Conservation (phyloP, 1,284 basidiomycete species). For the Salmacisia buchloeana region DNA sequence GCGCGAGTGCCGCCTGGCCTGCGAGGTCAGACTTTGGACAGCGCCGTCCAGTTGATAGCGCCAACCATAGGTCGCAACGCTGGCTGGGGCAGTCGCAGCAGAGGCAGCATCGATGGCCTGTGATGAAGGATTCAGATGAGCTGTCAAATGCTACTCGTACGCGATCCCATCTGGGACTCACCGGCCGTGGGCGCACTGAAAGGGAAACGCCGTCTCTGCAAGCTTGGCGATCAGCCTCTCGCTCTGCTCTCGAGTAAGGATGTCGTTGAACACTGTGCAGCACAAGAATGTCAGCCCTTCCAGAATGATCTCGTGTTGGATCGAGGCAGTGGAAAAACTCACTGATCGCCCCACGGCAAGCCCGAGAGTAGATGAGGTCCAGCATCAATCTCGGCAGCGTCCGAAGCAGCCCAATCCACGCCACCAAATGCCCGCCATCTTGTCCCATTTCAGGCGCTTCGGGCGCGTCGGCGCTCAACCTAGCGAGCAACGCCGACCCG, state of each 20-base stretch:
- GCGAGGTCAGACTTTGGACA: too few relatives aligned
- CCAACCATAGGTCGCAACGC: too few relatives aligned
- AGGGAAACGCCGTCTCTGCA: conserved; percentile 69
- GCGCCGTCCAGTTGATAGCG: too few relatives aligned
- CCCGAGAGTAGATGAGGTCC: conserved; percentile 14
- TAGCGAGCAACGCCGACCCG: too few relatives aligned
- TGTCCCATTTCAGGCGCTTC: too few relatives aligned
- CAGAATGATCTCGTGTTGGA: neutral
- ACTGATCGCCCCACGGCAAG: conserved; percentile 7
- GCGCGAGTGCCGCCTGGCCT: too few relatives aligned
- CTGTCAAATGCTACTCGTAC: too few relatives aligned
- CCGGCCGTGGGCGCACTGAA: conserved; percentile 84
- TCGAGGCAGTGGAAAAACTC: neutral
- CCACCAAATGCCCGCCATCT: neutral
- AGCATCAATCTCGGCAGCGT: conserved; percentile 4
- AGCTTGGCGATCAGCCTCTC: conserved; percentile 64
- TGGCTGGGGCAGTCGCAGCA: too few relatives aligned
- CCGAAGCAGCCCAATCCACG: neutral
- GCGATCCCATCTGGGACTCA: conserved; percentile 20
- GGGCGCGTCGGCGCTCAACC: too few relatives aligned
- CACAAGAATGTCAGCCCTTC: neutral
- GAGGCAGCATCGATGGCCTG: too few relatives aligned
- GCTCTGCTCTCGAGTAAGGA: conserved; percentile 65
- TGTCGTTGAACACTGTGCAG: conserved; percentile 86
- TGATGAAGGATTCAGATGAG: too few relatives aligned